These are phyloP conservation scores for Avena eriantha DNA, from an alignment of 176 grass and related monocot genomes.

Conservation along the genomic window DNA sequence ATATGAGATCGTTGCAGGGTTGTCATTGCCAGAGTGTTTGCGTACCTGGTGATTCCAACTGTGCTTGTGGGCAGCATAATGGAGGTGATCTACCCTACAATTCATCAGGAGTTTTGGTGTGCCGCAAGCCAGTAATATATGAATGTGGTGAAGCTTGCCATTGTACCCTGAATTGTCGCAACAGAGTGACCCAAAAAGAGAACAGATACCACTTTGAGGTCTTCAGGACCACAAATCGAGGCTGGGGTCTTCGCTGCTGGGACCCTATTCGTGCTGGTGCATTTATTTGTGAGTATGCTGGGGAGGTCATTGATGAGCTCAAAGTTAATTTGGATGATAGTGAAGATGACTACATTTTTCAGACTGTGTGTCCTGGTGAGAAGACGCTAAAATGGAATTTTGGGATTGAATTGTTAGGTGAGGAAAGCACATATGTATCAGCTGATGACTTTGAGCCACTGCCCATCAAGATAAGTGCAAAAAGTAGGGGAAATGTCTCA, in stretches of 20 bases:
- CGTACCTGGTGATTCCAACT: constrained; percentile 56
- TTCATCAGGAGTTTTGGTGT: constrained; percentile 60
- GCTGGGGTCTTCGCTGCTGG: constrained; percentile 88
- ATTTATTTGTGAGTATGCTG: constrained; percentile 84
- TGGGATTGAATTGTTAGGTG: constrained; percentile 63
- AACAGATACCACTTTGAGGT: constrained; percentile 73
- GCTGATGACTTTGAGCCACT: constrained; percentile 57
- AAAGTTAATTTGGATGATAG: constrained; percentile 51
- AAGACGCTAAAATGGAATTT: constrained; percentile 80
- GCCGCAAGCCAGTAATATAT: constrained; percentile 65
- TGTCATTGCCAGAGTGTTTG: constrained; percentile 74
- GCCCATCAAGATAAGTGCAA: constrained; percentile 73
- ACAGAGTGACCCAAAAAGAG: constrained; percentile 78
- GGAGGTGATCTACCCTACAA: constrained; percentile 79
- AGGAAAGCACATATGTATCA: constrained; percentile 39
- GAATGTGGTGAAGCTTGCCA: constrained; percentile 73
- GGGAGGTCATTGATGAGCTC: constrained; percentile 58
- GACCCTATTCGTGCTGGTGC: constrained; percentile 76
- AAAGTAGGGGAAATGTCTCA: constrained; percentile 66
- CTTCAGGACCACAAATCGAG: constrained; percentile 61
- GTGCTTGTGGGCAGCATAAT: constrained; percentile 65
- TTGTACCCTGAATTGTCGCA: constrained; percentile 67
- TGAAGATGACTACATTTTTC: constrained; percentile 78
- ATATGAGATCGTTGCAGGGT: constrained; percentile 54
- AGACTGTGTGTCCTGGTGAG: constrained; percentile 52